Base-by-base conservation (phyloP, 2,329 filamentous ascomycete species). In the Davidsoniella virescens region DNA sequence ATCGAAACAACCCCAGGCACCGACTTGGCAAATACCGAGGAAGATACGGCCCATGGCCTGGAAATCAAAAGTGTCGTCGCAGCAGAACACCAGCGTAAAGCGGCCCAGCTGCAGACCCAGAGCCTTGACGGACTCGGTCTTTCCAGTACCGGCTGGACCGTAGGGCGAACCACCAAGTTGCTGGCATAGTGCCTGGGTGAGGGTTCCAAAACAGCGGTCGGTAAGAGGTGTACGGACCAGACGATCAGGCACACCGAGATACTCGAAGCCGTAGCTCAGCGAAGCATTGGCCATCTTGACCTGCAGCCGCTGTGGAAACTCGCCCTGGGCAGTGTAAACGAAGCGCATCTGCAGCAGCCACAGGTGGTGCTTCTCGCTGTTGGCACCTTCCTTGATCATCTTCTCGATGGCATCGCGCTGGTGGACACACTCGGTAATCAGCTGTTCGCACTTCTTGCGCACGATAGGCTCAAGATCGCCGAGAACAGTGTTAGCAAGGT, bases 31-130 rank as follows among this genome's bases (percentile, higher is more conserved):
- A 55, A 99, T 94, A 74, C 92, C 92, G 36, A 98, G 74, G 75
- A 99, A 98, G 59, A 99, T 99, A 58, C 92, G 86, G 12, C 93
- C 93, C 92, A 99, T 98, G 47, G 92, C 92, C 62, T 98, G 92
- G 72, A 96, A 98, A 65, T 99, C 92, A 60, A 99, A 99, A 0
- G 92, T 98, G 66, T 98, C 92, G 62, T 99, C 92, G 69, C 92
- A 99, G 65, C 93, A 98, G 70, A 99, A 98, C 25, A 99, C 93
- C 23, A 99, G 77, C 1, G 93, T 98, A 64, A 98, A 99, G 54
- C 93, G 82, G 62, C 92, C 93, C 50, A 99, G 80, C 64, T 98
- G 88, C 3, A 98, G 76, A 70, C 92, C 93, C 23, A 99, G 75
- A 17, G 92, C 92, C 67, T 99, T 99, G 63, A 99, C 92, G 2